Evolutionary conservation across 805 yeast species (phyloP).

Genomic region (Yarrowia keelungensis): DNA sequence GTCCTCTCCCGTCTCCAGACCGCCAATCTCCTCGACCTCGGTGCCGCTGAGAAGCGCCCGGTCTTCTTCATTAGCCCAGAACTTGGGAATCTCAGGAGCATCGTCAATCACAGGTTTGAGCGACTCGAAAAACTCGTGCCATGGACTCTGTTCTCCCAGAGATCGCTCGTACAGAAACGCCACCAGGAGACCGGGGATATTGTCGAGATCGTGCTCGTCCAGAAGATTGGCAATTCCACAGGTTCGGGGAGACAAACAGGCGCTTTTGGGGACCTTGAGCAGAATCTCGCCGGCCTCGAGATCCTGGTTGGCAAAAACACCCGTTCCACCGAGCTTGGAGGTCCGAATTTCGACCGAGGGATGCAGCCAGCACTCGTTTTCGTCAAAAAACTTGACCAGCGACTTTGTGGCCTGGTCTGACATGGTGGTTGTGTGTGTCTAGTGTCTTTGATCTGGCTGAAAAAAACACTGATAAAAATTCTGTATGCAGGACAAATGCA

Average conservation of each 20-base stretch:
- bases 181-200: slow-evolving; percentile 70
- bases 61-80: slow-evolving; percentile 65
- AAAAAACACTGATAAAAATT: slow-evolving; percentile 36
- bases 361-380: slow-evolving; percentile 63
- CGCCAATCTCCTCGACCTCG: slow-evolving; percentile 66
- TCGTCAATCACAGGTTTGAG: slow-evolving; percentile 48
- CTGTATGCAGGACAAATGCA: not conserved
- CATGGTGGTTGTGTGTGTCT: not conserved
- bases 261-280: slow-evolving; percentile 49
- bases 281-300: slow-evolving; percentile 51
- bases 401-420: not conserved
- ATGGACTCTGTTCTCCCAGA: slow-evolving; percentile 71
- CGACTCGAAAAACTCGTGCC: slow-evolving; percentile 70
- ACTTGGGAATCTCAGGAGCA: slow-evolving; percentile 59
- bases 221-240: slow-evolving; percentile 68
- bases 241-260: slow-evolving; percentile 50
- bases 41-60: slow-evolving; percentile 60
- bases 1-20: slow-evolving; percentile 59
- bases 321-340: slow-evolving; percentile 70
- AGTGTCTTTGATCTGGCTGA: not conserved
- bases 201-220: slow-evolving; percentile 64
- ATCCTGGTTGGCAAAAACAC: slow-evolving; percentile 66
- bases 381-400: slow-evolving; percentile 58
- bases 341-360: slow-evolving; percentile 55
- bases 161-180: slow-evolving; percentile 75